phyloP scores from a whole-genome alignment of 208 protist genomes.

The Leishmania tropica region DNA sequence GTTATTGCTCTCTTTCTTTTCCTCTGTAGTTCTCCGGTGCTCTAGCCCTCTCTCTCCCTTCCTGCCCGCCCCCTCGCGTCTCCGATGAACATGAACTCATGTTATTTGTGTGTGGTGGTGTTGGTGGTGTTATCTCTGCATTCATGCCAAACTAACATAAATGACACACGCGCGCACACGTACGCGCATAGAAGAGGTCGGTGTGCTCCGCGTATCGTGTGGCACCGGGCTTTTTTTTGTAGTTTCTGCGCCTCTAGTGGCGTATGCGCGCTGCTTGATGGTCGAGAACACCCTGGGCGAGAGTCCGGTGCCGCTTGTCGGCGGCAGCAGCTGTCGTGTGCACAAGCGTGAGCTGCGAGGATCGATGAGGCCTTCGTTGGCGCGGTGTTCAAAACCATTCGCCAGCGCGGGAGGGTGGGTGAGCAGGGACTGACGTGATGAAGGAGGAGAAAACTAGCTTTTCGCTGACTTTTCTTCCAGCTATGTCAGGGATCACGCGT shows the following conservation, averaged over 20 bases:
- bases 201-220: not conserved
- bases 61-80: too few relatives aligned
- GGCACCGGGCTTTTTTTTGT: not conserved
- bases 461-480: not conserved
- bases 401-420: not conserved
- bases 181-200: not conserved
- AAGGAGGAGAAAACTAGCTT: not conserved
- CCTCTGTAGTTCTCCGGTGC: not conserved
- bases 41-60: not conserved
- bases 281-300: not conserved
- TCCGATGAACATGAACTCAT: not conserved
- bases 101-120: not conserved
- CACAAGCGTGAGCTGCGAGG: not conserved
- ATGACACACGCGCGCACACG: not conserved
- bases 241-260: not conserved
- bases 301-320: not conserved
- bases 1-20: not conserved
- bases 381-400: not conserved
- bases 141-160: not conserved
- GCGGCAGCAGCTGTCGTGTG: not conserved
- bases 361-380: not conserved
- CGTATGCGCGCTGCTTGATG: not conserved
- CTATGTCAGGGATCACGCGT: not conserved
- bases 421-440: not conserved
- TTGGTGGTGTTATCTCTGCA: too few relatives aligned